A percentile compares a stretch with the other conserved stretches of the same genome.
phyloP scores from a whole-genome alignment of 2,329 filamentous ascomycete species.

The Alternaria ethzedia region DNA sequence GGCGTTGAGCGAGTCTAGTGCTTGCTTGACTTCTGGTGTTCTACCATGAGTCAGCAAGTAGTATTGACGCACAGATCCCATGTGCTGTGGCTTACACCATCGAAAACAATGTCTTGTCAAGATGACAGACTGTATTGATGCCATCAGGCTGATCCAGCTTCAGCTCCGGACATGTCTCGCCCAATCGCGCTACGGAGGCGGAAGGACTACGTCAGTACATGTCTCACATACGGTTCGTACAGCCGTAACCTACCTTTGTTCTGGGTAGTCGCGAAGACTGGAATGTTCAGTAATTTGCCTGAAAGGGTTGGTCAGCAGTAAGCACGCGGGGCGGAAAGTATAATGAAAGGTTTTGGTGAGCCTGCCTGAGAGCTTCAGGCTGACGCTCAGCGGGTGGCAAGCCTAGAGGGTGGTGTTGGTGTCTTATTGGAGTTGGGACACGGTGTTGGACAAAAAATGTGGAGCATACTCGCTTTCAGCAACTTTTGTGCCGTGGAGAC shows the following conservation, averaged over 20 bases:
- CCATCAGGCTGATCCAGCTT: conserved; percentile 59
- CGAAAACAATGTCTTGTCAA: conserved; percentile 89
- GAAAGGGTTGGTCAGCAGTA: conserved; percentile 12
- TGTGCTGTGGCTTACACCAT: conserved; percentile 64
- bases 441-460: neutral
- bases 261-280: conserved; percentile 87
- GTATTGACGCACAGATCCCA: neutral
- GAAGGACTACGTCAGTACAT: neutral
- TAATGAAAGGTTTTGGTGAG: conserved; percentile 3
- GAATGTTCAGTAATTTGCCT: conserved; percentile 70
- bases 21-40: conserved; percentile 68
- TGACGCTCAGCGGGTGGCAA: neutral
- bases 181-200: conserved; percentile 66
- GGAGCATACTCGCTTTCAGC: conserved; percentile 54
- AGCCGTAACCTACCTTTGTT: conserved; percentile 56
- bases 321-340: neutral
- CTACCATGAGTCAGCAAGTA: conserved; percentile 6
- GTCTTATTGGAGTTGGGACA: neutral
- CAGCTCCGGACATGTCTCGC: conserved; percentile 78
- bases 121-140: conserved; percentile 60
- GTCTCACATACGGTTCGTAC: neutral
- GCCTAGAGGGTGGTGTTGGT: neutral
- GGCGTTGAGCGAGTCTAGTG: conserved; percentile 47
- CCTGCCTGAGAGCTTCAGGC: neutral
- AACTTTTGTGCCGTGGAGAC: conserved; percentile 60